Base-by-base conservation (phyloP, 1,284 basidiomycete genomes). In the Boletus mariae region DNA sequence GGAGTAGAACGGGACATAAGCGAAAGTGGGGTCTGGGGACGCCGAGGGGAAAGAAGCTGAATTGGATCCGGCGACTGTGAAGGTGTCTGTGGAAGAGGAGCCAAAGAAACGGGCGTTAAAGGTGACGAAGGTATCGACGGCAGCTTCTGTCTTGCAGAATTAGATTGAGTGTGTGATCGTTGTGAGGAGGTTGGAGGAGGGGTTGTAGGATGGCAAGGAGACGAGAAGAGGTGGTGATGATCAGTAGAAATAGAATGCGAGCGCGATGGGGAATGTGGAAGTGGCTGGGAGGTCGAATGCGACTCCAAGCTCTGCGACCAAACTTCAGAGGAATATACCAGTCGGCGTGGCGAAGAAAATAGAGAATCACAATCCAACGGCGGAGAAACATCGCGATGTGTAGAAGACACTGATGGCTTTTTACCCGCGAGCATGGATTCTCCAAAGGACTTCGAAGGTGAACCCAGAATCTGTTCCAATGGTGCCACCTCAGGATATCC, bases 21-120 rank as follows among this genome's bases (percentile, higher is more conserved):
- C 31, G 25, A 42, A 25, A 15, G 31, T 37, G 41, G 23, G 0
- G 17, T 25, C 13, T 29, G 49, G 7, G 50, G 26, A 37, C 20
- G 47, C 43, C 15, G 55, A 43, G 54, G 38, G 5, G 61, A 47
- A n/a, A 54, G 15, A 23, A 65, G 47, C 35, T 44, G 63, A 9
- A 69, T 54, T 47, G 57, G 65, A 50, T 69, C 65, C 17, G 65
- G 61, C 0, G 65, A 70, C 25, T 23, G 60, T 31, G 56, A 56
- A 3, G 17, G 41, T 20, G 23, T 31, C 12, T 26, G 67, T 10
- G 26, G 32, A 52, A 38, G 37, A 53, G 28, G 47, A 47, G 15
- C 34, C 1, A 57, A 54, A 51, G 60, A 67, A 48, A 46, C 4
- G 2, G 60, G 62, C 38, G 66, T 68, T 31, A 69, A 43, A 13